These are phyloP conservation scores for Trametes elegans DNA, from an alignment of 768 basidiomycete species.

Conservation along the genomic window DNA sequence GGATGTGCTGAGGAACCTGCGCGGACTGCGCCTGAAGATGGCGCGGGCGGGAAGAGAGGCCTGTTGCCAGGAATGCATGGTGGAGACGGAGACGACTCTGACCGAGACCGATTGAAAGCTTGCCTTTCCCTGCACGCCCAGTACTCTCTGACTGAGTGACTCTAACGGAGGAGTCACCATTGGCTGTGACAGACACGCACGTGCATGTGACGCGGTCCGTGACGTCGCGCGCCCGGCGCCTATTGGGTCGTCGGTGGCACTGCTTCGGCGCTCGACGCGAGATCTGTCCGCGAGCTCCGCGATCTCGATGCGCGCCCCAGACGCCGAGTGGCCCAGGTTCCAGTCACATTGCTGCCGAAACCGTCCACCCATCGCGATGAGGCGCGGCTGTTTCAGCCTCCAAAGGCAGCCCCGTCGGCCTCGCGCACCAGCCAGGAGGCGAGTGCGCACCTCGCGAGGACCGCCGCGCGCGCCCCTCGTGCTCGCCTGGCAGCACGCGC, in stretches of 20 bases:
- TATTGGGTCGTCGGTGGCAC: too few relatives aligned
- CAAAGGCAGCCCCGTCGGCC: not conserved
- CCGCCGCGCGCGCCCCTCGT: not conserved
- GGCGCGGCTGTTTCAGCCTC: slow-evolving; percentile 4
- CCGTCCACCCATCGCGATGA: not conserved
- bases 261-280: slow-evolving; percentile 13
- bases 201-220: not conserved
- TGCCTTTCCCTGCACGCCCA: too few relatives aligned
- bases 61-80: slow-evolving; percentile 14
- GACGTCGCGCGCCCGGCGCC: not conserved
- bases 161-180: slow-evolving; percentile 13
- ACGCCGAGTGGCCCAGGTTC: too few relatives aligned
- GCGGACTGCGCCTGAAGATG: slow-evolving; percentile 6
- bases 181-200: slow-evolving; percentile 13
- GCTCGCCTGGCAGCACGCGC: not conserved
- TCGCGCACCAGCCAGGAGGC: too few relatives aligned
- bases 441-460: too few relatives aligned
- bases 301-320: slow-evolving; percentile 7
- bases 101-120: too few relatives aligned
- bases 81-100: slow-evolving; percentile 2
- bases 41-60: slow-evolving; percentile 13
- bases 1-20: slow-evolving; percentile 18
- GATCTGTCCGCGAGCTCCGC: slow-evolving; percentile 5
- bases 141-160: not conserved
- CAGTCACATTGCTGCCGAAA: not conserved